These are phyloP conservation scores for Artomyces pyxidatus DNA, from an alignment of 768 basidiomycete genomes.

Conservation along the genomic window DNA sequence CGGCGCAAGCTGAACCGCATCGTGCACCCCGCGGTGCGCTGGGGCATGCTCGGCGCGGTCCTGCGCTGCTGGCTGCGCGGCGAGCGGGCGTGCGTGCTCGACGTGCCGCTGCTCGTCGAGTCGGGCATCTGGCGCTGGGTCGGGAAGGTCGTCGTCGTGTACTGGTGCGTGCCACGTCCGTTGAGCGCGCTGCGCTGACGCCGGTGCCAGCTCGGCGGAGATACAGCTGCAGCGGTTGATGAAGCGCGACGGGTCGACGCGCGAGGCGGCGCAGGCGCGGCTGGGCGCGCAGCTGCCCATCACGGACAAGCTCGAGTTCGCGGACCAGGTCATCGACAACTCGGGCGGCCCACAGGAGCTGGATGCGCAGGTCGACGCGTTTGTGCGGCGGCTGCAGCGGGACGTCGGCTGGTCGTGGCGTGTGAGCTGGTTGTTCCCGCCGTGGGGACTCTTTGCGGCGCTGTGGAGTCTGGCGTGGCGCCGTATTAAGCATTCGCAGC, in stretches of 20 bases:
- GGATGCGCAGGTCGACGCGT: constrained; percentile 39
- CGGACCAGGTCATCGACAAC: constrained; percentile 85
- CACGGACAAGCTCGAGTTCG: constrained; percentile 70
- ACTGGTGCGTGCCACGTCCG: constrained; percentile 53
- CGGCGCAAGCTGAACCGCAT: constrained; percentile 73
- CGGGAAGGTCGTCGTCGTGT: constrained; percentile 80
- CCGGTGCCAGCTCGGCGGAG: constrained; percentile 54
- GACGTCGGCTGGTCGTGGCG: constrained; percentile 51
- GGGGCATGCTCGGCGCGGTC: constrained; percentile 65
- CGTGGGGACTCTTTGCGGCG: constrained; percentile 41
- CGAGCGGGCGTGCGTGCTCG: constrained; percentile 71
- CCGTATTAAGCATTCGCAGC: constrained; percentile 15
- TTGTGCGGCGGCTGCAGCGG: constrained; percentile 33
- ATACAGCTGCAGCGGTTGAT: constrained; percentile 82
- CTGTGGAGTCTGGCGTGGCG: constrained; percentile 31
- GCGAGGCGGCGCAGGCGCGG: constrained; percentile 62
- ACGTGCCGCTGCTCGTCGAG: constrained; percentile 90
- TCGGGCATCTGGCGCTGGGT: constrained; percentile 79
- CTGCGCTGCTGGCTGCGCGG: constrained; percentile 70
- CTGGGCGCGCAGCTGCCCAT: constrained; percentile 79
- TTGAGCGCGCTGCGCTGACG: background rate
- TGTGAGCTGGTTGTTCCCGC: constrained; percentile 56
- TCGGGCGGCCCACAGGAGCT: constrained; percentile 69
- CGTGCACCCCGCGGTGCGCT: constrained; percentile 85
- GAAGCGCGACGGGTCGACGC: constrained; percentile 58